Evolutionary conservation across 768 basidiomycete genomes (phyloP), one percentile per base, ranked within the genome.

Genomic region (Leccinum pellstonianum): DNA sequence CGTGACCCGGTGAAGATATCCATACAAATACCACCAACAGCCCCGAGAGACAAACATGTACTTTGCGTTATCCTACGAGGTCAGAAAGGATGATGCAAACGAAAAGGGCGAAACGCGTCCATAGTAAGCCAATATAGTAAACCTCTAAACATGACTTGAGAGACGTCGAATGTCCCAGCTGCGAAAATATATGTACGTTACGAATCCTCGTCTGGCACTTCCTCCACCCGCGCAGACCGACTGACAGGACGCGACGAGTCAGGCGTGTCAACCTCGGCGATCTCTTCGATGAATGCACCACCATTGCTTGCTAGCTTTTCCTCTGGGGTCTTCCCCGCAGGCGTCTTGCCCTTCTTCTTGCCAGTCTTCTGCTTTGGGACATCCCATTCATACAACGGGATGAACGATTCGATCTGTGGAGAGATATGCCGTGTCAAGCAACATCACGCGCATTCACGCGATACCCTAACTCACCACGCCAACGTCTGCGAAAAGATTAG

Each of bases 311-410:
- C 68, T 71, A 80, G 65, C 68, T 80, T 77, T 52, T 73, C 73
- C 64, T 77, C 79, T 5, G 64, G 63, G 4, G 76, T 77, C 51
- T 64, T 66, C 6, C 57, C 66, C 2, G 58, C 60, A 4, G 53
- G 52, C 1, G 64, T 49, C 59, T 85, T 83, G 15, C 74, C 75
- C 69, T 83, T 85, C 76, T 87, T 89, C 77, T 86, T 89, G 33
- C 78, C 75, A 55, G 77, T 80, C 78, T 87, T 88, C 70, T 86
- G 85, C 59, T 88, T 88, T 2, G 85, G 86, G 27, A 93, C 62
- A 70, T 98, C 95, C 94, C 95, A 99, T 67, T 93, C 96, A 91
- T 93, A 99, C 19, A 91, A 74, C 19, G 97, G 97, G 66, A 96
- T 91, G 76, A 98, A 99, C 2, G 95, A 97, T 50, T 98, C 97